Conservation (phyloP, 1,284 basidiomycete genomes). For the Melanopsichium pennsylvanicum region DNA sequence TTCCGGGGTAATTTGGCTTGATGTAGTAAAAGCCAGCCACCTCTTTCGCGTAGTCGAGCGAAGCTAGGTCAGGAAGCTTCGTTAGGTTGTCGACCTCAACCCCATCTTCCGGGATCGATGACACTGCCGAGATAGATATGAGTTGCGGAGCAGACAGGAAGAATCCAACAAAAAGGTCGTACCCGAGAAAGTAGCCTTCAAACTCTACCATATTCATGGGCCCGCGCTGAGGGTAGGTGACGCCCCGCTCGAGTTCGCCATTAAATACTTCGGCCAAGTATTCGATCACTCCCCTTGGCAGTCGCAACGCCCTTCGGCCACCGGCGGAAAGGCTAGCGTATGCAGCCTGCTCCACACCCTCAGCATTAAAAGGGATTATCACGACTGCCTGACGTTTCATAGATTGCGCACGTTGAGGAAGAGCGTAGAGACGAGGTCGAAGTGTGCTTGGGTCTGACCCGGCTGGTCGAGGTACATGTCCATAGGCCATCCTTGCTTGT, state of each 20-base stretch:
- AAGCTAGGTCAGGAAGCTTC: constrained; percentile 8
- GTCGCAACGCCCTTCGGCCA: constrained; percentile 6
- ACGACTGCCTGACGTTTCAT: constrained; percentile 29
- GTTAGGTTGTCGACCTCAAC: constrained; percentile 2
- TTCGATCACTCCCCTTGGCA: constrained; percentile 18
- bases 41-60: constrained; percentile 6
- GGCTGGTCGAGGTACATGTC: constrained; percentile 43
- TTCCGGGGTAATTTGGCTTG: constrained; percentile 70
- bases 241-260: constrained; percentile 46
- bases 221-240: constrained; percentile 53
- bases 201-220: constrained; percentile 45
- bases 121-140: not conserved
- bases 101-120: constrained; percentile 7
- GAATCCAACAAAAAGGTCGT: constrained; percentile 43
- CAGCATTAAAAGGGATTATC: constrained; percentile 33
- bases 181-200: constrained; percentile 46
- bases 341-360: constrained; percentile 14
- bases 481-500: constrained; percentile 43
- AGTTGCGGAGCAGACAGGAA: constrained; percentile 23
- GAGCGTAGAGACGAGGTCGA: constrained; percentile 37
- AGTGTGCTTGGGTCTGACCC: constrained; percentile 38
- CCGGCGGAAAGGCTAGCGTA: not conserved
- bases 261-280: constrained; percentile 45
- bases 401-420: constrained; percentile 28
- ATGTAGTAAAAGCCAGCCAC: constrained; percentile 77